phyloP scores from a whole-genome alignment of 345 rosid species.

The Citrus sp. region DNA sequence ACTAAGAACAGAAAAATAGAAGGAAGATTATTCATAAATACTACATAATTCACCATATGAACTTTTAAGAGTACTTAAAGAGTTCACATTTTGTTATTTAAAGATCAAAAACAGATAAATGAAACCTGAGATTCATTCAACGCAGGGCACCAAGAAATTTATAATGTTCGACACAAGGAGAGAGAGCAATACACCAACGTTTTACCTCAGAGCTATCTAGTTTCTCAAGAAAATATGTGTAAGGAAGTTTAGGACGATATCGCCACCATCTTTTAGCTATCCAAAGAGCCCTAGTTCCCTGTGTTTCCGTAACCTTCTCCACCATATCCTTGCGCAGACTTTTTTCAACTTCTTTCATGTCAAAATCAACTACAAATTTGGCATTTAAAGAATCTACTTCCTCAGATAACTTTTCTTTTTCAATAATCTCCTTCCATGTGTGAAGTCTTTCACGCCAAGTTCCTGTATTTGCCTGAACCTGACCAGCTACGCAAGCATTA shows the following conservation, averaged over 20 bases:
- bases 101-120: neutral
- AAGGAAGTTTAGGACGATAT: conserved; percentile 90
- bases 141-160: neutral
- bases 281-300: conserved; percentile 83
- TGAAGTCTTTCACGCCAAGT: conserved; percentile 81
- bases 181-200: neutral
- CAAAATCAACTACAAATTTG: conserved; percentile 89
- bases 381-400: conserved; percentile 56
- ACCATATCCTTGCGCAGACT: conserved; percentile 83
- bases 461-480: conserved; percentile 37
- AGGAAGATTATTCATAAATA: neutral
- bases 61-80: neutral
- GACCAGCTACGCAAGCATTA: conserved; percentile 36
- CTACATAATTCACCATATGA: neutral
- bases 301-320: conserved; percentile 53
- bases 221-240: conserved; percentile 87
- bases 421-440: conserved; percentile 66
- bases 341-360: conserved; percentile 94
- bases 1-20: neutral
- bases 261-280: conserved; percentile 99
- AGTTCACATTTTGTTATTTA: neutral
- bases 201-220: conserved; percentile 87
- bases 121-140: neutral
- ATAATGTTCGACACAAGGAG: neutral
- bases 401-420: conserved; percentile 65